Conservation (phyloP, 1,284 basidiomycete species). For the Cutaneotrichosporon sp. region DNA sequence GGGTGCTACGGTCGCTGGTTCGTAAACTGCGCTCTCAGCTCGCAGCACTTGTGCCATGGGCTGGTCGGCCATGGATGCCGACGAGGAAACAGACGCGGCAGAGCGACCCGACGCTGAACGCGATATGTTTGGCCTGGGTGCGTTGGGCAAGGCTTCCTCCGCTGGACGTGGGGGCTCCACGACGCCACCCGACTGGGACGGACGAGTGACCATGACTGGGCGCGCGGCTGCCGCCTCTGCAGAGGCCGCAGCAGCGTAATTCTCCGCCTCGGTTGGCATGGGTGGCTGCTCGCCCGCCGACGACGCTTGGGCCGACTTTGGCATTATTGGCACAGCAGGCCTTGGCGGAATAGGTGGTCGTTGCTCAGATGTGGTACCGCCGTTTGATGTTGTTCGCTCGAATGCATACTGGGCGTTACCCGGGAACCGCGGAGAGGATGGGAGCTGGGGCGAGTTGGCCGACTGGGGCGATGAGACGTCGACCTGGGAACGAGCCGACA, state of each 20-base stretch:
- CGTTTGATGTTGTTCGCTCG: conserved; percentile 1
- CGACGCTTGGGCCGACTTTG: conserved; percentile 5
- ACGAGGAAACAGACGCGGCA: not conserved
- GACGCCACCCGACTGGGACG: too few relatives aligned
- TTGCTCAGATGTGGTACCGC: not conserved
- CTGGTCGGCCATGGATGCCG: not conserved
- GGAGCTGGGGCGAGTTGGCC: conserved; percentile 5
- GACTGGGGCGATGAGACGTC: conserved; percentile 5
- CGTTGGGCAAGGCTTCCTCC: too few relatives aligned
- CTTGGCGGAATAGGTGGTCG: conserved; percentile 15
- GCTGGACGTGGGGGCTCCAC: too few relatives aligned
- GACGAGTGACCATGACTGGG: too few relatives aligned
- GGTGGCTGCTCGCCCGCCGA: too few relatives aligned
- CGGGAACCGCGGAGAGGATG: conserved; percentile 12
- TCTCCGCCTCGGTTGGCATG: too few relatives aligned
- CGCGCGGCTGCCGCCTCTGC: too few relatives aligned
- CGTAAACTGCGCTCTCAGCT: not conserved
- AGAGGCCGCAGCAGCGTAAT: too few relatives aligned
- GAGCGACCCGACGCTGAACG: conserved; percentile 5
- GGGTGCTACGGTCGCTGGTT: not conserved
- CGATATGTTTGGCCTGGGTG: not conserved
- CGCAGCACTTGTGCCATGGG: not conserved
- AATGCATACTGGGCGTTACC: conserved; percentile 10
- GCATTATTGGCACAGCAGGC: conserved; percentile 11
- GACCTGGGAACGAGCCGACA: conserved; percentile 11